phyloP scores from a whole-genome alignment of 202 grass and related monocot species.

The Schoenoplectus triqueter region DNA sequence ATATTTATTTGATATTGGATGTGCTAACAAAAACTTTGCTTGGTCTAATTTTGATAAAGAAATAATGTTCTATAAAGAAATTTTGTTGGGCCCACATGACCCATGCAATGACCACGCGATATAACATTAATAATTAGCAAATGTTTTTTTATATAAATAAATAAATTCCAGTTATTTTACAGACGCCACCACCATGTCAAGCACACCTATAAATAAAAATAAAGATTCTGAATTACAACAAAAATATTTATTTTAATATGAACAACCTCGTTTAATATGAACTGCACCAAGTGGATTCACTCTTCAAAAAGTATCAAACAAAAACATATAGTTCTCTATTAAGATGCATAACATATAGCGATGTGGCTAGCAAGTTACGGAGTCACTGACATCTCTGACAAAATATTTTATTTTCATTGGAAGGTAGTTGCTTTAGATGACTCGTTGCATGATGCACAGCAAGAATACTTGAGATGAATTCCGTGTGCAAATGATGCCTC shows the following conservation, averaged over 20 bases:
- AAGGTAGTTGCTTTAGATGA: too few relatives aligned
- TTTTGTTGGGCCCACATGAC: neutral
- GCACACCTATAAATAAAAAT: neutral
- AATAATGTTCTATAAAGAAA: neutral
- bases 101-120: neutral
- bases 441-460: too few relatives aligned
- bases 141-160: neutral
- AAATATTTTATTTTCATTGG: neutral
- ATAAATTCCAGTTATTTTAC: neutral
- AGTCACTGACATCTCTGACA: neutral
- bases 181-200: neutral
- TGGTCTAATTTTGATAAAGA: neutral
- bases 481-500: too few relatives aligned
- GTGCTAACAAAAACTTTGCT: neutral
- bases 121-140: neutral
- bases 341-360: neutral
- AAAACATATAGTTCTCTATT: neutral
- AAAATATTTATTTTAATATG: too few relatives aligned
- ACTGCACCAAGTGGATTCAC: neutral
- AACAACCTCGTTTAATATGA: constrained; percentile 20
- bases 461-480: too few relatives aligned
- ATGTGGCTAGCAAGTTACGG: neutral
- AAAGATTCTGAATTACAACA: too few relatives aligned
- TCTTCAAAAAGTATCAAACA: neutral
- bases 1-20: neutral